Base-by-base conservation (phyloP, 805 yeast genomes). In the Monosporozyma siamensis region DNA sequence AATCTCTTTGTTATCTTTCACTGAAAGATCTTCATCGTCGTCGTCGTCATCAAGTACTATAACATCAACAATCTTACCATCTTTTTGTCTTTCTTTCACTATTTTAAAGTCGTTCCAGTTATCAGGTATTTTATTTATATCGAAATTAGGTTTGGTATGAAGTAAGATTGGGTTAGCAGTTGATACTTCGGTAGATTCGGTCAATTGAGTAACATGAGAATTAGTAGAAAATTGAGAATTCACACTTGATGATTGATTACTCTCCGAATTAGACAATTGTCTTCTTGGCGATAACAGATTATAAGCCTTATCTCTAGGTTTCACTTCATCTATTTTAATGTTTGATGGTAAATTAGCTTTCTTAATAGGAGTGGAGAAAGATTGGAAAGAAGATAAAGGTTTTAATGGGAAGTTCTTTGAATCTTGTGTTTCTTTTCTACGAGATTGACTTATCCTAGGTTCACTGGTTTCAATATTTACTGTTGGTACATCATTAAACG, bases 211-310 rank as follows among this genome's bases (percentile, higher is more conserved):
- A 26, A 39, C 47, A 20, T 41, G 43, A 14, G 63, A 49, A 14
- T 40, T 41, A 14, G 47, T 42, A 0, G 64, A 59, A 38, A 58
- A 55, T 35, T 56, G 51, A 1, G 65, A 58, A 37, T 58, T 57
- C 1, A 57, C 50, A 2, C 53, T 45, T 39, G 48, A 44, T 23
- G 45, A 34, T 17, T 43, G 44, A 14, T 30, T 17, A 27, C 63
- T 58, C 4, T 46, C 52, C n/a, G 48, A 42, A 24, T 53, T 55
- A 4, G 62, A 60, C 14, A 55, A 37, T 31, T 53, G 52, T 30
- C 60, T 48, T 17, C 51, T 41, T 1, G 61, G 59, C n/a, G 55
- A 52, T 22, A 52, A 25, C 36, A 43, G 26, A 34, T 15, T 32
- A 18, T 38, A 5, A 37, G 25, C 23, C 39, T 39, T 43, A 10